These are phyloP conservation scores for Mortierella polycephala DNA, from an alignment of 371 early-diverging fungal species.

Conservation along the genomic window DNA sequence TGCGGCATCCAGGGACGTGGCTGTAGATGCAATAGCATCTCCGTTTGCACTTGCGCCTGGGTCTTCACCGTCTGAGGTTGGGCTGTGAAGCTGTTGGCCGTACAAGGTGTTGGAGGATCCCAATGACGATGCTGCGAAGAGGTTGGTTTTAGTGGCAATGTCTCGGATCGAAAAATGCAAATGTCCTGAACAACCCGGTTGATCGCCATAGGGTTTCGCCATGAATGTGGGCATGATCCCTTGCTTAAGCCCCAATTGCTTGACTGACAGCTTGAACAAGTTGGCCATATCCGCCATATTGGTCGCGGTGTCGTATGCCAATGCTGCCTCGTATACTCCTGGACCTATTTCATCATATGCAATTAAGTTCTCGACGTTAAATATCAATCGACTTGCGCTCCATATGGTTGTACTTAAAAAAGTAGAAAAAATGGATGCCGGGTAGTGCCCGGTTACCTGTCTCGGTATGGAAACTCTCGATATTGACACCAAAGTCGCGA, in stretches of 20 bases:
- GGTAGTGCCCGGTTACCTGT: conserved; percentile 58
- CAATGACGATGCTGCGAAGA: conserved; percentile 58
- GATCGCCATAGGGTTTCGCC: conserved; percentile 82
- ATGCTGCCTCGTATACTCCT: conserved; percentile 87
- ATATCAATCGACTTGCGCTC: too few relatives aligned
- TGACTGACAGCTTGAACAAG: conserved; percentile 83
- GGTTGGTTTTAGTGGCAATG: conserved; percentile 58
- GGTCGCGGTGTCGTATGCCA: conserved; percentile 72
- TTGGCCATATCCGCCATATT: conserved; percentile 80
- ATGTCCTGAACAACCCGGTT: conserved; percentile 89
- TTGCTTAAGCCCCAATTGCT: conserved; percentile 77
- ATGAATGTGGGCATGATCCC: conserved; percentile 85
- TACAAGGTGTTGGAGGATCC: not conserved
- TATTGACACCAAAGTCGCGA: conserved; percentile 67
- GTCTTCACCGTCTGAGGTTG: conserved; percentile 26
- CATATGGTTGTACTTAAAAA: too few relatives aligned
- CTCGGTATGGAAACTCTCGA: conserved; percentile 88
- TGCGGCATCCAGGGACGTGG: conserved; percentile 3
- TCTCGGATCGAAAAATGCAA: conserved; percentile 79
- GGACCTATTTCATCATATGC: conserved; percentile 61
- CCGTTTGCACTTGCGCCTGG: not conserved
- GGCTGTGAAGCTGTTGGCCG: conserved; percentile 27
- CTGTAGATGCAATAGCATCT: not conserved
- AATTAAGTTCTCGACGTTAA: not conserved
- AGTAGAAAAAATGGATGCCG: too few relatives aligned